Base-by-base conservation (phyloP, 2,329 filamentous ascomycete species). In the Lachnellula hyalina region DNA sequence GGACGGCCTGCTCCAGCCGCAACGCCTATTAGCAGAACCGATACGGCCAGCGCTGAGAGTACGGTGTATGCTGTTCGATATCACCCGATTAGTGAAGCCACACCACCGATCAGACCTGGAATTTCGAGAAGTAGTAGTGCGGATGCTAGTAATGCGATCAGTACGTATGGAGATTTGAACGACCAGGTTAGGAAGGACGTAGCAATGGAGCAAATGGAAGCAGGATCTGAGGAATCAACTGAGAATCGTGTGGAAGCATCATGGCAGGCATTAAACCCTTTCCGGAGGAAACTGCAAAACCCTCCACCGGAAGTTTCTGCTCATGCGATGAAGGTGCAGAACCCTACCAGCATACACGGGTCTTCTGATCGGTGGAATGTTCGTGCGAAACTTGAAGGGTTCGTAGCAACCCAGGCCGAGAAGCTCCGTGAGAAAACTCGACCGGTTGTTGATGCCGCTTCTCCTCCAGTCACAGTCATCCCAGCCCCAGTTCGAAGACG, bases 11-110 rank as follows among this genome's bases (percentile, higher is more conserved):
- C 76, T 5, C 75, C 79, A 36, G 76, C 77, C 34, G 74, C 75
- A 2, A 84, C 82, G 0, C 82, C 82, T 0, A 68, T 83, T 44
- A 85, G 82, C 63, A 75, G 82, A 58, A 81, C 82, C 17, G 82
- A 86, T 56, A 85, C 83, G 1, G 77, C 80, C 17, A 85, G 82
- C 63, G 82, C 81, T 1, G 82, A 81, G 44, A 85, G 82, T 66
- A 86, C 83, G 1, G 78, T 82, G 3, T 86, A 86, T 59, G 80
- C 81, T 6, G 75, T 86, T 36, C 75, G 82, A 51, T 85, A 85
- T 60, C 81, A 84, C 52, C 75, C 80, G 11, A 73, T 79, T 6
- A 79, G 80, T 2, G 83, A 67, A 49, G 53, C 60, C 32, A 65
- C 63, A 42, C 63, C 64, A 17, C 52, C 61, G 7, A 38, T 59